Base-by-base conservation (phyloP, 2,329 filamentous ascomycete species). In the Fusarium cyanostomum region DNA sequence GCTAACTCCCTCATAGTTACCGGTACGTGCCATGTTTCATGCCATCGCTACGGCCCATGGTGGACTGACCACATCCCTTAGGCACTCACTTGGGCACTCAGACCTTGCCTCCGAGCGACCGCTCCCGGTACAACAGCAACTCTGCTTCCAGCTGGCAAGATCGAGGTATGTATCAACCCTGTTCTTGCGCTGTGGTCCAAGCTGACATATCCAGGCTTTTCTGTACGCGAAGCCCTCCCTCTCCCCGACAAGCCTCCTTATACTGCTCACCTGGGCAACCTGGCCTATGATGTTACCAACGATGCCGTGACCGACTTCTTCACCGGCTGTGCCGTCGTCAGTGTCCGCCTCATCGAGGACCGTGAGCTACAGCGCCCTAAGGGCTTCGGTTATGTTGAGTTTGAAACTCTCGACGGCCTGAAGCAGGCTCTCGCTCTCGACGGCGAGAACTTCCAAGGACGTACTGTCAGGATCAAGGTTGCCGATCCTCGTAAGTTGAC, bases 321-420 rank as follows among this genome's bases (percentile, higher is more conserved):
- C 74, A 81, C 84, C 49, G 92, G 85, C 54, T 97, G 94, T 77
- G 86, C 92, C 66, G 89, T 97, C 70, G 91, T 91, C 67, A 97
- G 88, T 75, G 92, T 99, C 67, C 92, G 95, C 72, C 93, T 99
- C 72, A 96, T 99, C 65, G 94, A 97, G 81, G 96, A 99, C 79
- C 95, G 94, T 75, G 85, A 97, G 77, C 91, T 95, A 75, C 88
- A 90, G 78, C 93, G 94, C 74, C 95, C 95, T 67, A 99, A 99
- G 83, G 95, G 95, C 44, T 99, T 99, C 73, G 95, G 94, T 62
- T 99, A 99, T 77, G 94, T 96, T 67, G 95, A 99, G 78, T 99
- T 99, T 73, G 88, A 84, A 67, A 89, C 88, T 48, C 81, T 95
- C 39, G 94, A 98, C 45, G 94, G 94, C 58, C 82, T 99, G 73